Evolutionary conservation across 345 rosid genomes (phyloP), one percentile per base, ranked within the genome.

Genomic region (Acer saccharum): DNA sequence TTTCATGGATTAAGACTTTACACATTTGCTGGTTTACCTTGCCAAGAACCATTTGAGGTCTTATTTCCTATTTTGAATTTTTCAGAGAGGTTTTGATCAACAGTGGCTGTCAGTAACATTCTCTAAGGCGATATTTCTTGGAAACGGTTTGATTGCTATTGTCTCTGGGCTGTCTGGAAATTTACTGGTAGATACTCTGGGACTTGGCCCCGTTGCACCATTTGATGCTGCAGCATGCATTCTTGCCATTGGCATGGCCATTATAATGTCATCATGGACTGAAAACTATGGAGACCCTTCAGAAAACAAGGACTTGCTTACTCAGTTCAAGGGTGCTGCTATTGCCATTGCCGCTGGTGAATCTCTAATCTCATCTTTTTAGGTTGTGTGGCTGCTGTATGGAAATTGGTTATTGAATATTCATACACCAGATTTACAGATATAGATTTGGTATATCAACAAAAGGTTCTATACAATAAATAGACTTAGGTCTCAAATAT

Each of bases 201-300:
- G 81, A 50, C 83, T 92, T 0, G 92, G 91, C 7, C 92, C 92
- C 52, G 91, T 90, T 74, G 90, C 97, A 71, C 94, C 94, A 0
- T 92, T 92, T 71, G 94, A 92, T 77, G 91, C 92, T 60, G 94
- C 94, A 3, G 87, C 94, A 72, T 87, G 92, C 84, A 84, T 89
- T 79, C 97, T 92, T 81, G 87, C 91, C 48, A 85, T 92, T 21
- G 92, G 92, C 17, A 87, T 88, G 92, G 87, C 88, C 0, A 50
- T 91, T 72, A 88, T 90, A 48, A 25, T 88, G 18, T 86, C 86
- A 10, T 77, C 96, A 16, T 90, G 91, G 96, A 80, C 90, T 20
- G 92, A 90, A 64, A 92, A 90, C 57, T 92, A 85, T 61, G 94
- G 97, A 44, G 91, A 88, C 77, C 79, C 91, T 78, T 91, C 94